phyloP scores from a whole-genome alignment of 306 rosid genomes.

The Lathyrus tuberosus region DNA sequence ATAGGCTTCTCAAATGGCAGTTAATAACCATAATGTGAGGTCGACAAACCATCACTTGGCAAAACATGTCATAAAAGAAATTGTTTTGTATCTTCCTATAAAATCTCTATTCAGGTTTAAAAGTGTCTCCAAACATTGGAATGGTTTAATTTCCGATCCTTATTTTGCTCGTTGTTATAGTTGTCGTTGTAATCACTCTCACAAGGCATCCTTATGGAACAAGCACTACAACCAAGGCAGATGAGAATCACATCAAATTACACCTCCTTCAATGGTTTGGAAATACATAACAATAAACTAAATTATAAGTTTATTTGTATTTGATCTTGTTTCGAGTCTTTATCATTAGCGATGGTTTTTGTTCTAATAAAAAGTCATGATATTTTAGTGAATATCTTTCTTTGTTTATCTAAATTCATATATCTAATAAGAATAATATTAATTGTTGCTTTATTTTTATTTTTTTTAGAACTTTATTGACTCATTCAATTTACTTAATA shows the following conservation, averaged over 20 bases:
- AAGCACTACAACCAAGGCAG: not conserved
- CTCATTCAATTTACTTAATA: not conserved
- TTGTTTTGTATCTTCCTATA: not conserved
- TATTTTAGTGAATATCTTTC: not conserved
- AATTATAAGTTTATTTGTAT: not conserved
- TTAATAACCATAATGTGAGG: not conserved
- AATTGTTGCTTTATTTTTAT: not conserved
- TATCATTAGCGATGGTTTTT: not conserved
- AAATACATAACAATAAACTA: not conserved
- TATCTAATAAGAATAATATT: not conserved
- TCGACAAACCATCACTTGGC: not conserved
- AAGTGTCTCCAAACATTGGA: slow-evolving; percentile 9
- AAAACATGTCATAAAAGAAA: not conserved
- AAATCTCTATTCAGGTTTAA: slow-evolving; percentile 2
- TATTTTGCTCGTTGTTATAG: slow-evolving; percentile 1
- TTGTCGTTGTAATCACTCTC: not conserved
- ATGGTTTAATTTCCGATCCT: not conserved
- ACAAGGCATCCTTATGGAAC: not conserved
- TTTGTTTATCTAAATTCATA: not conserved
- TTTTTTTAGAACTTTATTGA: not conserved
- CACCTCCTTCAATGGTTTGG: not conserved
- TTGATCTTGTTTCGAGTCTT: not conserved
- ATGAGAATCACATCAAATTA: not conserved
- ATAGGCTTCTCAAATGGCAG: not conserved
- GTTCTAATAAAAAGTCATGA: not conserved